Percentiles rank a stretch among this genome's conserved stretches.
These are phyloP conservation scores for Cystobasidiaceae sp. DNA, from an alignment of 1,284 basidiomycete species.

Conservation along the genomic window DNA sequence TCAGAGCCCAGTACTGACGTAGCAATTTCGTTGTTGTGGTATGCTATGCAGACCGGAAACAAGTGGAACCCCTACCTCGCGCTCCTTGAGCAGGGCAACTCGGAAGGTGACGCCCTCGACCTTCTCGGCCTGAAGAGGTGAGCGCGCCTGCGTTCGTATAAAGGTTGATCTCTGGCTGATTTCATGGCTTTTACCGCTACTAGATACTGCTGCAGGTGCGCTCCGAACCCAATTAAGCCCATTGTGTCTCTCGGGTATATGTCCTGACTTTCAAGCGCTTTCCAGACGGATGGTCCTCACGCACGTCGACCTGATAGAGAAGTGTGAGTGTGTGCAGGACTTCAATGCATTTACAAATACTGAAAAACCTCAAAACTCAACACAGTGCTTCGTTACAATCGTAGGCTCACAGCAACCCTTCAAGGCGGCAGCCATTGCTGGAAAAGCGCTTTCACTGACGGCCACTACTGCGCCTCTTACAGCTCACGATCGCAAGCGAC, in stretches of 20 bases:
- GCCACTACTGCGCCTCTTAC: no score
- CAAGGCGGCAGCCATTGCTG: no score
- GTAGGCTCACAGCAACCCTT: no score
- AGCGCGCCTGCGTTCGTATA: no score
- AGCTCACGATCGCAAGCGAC: no score
- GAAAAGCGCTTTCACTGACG: no score
- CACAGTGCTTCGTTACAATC: slow-evolving; percentile 25
- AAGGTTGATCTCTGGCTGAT: neutral
- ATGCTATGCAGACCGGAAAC: slow-evolving; percentile 56
- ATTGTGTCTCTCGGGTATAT: neutral
- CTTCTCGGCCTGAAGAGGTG: slow-evolving; percentile 71
- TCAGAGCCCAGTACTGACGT: no score
- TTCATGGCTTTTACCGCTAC: neutral
- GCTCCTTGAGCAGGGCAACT: slow-evolving; percentile 67
- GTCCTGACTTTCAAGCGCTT: neutral
- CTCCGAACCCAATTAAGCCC: no score
- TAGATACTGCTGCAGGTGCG: slow-evolving; percentile 26
- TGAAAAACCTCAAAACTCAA: no score
- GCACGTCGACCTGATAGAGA: slow-evolving; percentile 58
- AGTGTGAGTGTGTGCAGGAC: no score
- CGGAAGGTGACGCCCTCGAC: slow-evolving; percentile 92
- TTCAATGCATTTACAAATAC: no score
- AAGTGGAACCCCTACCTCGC: slow-evolving; percentile 83
- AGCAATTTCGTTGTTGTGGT: no score
- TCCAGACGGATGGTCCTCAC: slow-evolving; percentile 89